Evolutionary conservation across 2,329 filamentous ascomycete genomes (phyloP).

Genomic region (Sporothrix humicola): DNA sequence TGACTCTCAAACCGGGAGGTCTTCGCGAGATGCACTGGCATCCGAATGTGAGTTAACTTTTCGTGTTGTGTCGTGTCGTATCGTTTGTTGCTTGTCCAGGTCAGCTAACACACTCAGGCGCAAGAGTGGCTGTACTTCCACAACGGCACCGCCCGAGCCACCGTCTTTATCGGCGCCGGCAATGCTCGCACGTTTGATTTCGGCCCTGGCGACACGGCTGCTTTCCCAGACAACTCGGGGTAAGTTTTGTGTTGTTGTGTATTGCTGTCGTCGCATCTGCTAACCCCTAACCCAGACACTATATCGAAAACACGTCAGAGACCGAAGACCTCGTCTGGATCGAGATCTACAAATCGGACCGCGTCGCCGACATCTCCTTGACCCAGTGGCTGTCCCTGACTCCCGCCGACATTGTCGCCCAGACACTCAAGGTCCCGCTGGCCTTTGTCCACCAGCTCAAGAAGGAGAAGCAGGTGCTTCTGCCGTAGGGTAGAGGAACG

Average conservation of each 20-base stretch:
- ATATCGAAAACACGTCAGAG: slow-evolving; percentile 70
- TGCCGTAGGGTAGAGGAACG: slow-evolving; percentile 39
- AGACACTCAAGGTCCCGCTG: slow-evolving; percentile 63
- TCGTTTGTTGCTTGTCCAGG: background rate
- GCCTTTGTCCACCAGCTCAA: slow-evolving; percentile 63
- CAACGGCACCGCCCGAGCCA: slow-evolving; percentile 64
- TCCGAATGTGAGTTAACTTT: slow-evolving; percentile 59
- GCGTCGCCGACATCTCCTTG: slow-evolving; percentile 68
- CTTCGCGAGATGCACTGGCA: slow-evolving; percentile 74
- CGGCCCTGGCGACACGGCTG: slow-evolving; percentile 68
- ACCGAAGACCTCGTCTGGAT: slow-evolving; percentile 68
- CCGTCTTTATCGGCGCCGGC: slow-evolving; percentile 66
- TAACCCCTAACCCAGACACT: slow-evolving; percentile 55
- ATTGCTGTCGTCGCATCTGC: background rate
- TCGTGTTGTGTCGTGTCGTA: background rate
- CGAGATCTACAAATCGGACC: slow-evolving; percentile 71
- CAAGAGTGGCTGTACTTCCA: slow-evolving; percentile 77
- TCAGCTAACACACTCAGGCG: slow-evolving; percentile 50
- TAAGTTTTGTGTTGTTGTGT: background rate
- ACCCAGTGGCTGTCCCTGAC: slow-evolving; percentile 74
- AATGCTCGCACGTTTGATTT: slow-evolving; percentile 72
- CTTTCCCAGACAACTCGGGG: slow-evolving; percentile 69
- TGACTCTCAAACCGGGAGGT: slow-evolving; percentile 66
- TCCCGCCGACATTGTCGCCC: slow-evolving; percentile 65
- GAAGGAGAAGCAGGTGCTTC: slow-evolving; percentile 67